phyloP scores from a whole-genome alignment of 495 filamentous ascomycete species.

The Astrocystis sublimbata region DNA sequence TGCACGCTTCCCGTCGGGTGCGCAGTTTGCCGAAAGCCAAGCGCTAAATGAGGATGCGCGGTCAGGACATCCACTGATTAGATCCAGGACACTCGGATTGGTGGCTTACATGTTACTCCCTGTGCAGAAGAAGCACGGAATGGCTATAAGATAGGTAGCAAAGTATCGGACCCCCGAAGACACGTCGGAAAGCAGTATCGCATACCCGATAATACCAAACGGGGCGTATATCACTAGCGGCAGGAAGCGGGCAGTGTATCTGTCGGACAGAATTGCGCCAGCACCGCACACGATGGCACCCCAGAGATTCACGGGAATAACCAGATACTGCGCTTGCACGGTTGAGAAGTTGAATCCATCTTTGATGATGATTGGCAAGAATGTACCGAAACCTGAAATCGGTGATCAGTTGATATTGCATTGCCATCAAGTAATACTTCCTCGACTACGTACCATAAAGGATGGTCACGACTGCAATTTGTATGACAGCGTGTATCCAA shows the following conservation, averaged over 20 bases:
- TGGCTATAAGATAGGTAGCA: conserved; percentile 65
- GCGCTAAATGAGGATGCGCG: conserved; percentile 27
- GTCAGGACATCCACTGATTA: background rate
- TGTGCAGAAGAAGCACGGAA: conserved; percentile 34
- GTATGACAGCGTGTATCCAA: conserved; percentile 61
- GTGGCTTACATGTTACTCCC: conserved; percentile 18
- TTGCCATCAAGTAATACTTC: background rate
- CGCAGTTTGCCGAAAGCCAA: conserved; percentile 54
- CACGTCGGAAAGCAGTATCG: conserved; percentile 54
- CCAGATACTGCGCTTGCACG: conserved; percentile 65
- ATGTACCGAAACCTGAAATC: conserved; percentile 59
- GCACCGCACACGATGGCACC: conserved; percentile 63
- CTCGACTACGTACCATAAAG: conserved; percentile 51
- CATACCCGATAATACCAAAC: conserved; percentile 63
- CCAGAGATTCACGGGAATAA: conserved; percentile 68
- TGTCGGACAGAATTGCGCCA: conserved; percentile 60
- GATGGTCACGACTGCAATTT: conserved; percentile 67
- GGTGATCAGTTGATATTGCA: background rate
- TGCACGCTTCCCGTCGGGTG: conserved; percentile 46
- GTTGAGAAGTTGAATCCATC: conserved; percentile 63
- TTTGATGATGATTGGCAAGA: conserved; percentile 72
- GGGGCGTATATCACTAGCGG: conserved; percentile 56
- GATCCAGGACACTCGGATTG: background rate
- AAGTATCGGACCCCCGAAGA: conserved; percentile 61
- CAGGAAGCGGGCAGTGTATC: conserved; percentile 56